Base-by-base conservation (phyloP, 257 asterid genomes). In the Solanum dulcamara region DNA sequence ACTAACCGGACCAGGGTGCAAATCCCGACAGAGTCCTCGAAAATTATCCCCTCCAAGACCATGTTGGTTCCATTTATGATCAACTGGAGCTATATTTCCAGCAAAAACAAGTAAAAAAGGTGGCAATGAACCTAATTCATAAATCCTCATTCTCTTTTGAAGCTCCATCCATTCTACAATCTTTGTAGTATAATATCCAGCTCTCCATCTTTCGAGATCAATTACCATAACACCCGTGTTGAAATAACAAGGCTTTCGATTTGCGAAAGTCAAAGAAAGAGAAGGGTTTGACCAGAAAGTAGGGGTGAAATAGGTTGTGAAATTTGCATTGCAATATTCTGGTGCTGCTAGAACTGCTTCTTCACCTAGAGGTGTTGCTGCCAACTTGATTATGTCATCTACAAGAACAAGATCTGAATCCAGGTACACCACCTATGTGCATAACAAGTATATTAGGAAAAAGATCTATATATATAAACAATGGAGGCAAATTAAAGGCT, bases 181-280 rank as follows among this genome's bases (percentile, higher is more conserved):
- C 71, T 81, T 85, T 6, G 44, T 81, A 24, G 92, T 90, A 33
- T 81, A 90, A 38, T 84, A 90, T 9, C 91, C 91, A 0, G 44
- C 66, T 55, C 92, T 85, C 92, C 92, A 90, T 46, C 91, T 83
- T 24, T 83, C 68, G 0, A 90, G 92, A 81, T 88, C 91, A 38
- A 90, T 88, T 32, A 88, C 91, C 92, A 90, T 90, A 17, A 90
- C 92, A 0, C 92, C 92, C 0, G 92, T 90, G 51, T 90, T 90
- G 85, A 90, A 90, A 74, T 90, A 90, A 53, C 92, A 90, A 9
- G 92, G 85, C 37, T 64, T 67, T 44, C 92, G 79, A 30, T 85
- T 81, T 4, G 88, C 85, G 22, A 90, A 88, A 6, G 92, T 84
- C 70, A 84, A 46, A 2, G 90, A 90, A 14, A 90, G 91, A 2